Conservation (phyloP, 441 rosid species). For the Erodium moschatum region DNA sequence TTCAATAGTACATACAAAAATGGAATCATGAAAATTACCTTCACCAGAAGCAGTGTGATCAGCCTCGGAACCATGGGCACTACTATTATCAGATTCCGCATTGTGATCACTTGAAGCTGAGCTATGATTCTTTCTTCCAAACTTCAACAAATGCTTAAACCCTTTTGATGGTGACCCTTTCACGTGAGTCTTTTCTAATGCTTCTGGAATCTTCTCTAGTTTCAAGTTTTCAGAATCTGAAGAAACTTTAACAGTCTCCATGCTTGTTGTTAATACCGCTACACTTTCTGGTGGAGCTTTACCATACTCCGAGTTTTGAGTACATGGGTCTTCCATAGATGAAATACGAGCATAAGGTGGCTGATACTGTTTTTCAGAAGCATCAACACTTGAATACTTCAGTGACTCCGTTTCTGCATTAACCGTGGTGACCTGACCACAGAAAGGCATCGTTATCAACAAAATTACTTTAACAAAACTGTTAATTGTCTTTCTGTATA, state of each 20-base stretch:
- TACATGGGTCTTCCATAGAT: slow-evolving; percentile 66
- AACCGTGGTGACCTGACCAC: slow-evolving; percentile 42
- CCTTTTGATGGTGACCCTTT: slow-evolving; percentile 69
- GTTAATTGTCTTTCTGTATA: too few species aligned
- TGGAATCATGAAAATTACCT: slow-evolving; percentile 43
- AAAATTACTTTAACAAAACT: too few species aligned
- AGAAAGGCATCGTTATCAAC: too few species aligned
- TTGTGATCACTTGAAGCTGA: slow-evolving; percentile 37
- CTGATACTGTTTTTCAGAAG: slow-evolving; percentile 51
- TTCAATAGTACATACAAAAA: not conserved
- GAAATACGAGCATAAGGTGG: slow-evolving; percentile 80
- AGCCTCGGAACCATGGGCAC: slow-evolving; percentile 39
- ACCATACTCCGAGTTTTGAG: slow-evolving; percentile 45
- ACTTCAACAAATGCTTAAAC: slow-evolving; percentile 63
- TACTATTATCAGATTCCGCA: slow-evolving; percentile 34
- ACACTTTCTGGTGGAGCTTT: slow-evolving; percentile 47
- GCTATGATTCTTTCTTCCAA: slow-evolving; percentile 64
- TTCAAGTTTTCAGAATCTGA: slow-evolving; percentile 36
- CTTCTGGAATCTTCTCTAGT: slow-evolving; percentile 57
- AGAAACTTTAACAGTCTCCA: slow-evolving; percentile 42
- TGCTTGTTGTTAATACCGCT: slow-evolving; percentile 26
- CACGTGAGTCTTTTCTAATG: slow-evolving; percentile 45
- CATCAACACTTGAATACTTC: slow-evolving; percentile 28
- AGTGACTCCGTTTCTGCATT: slow-evolving; percentile 35
- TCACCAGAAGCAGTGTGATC: slow-evolving; percentile 44